These are phyloP conservation scores for Sporothrix globosa DNA, from an alignment of 2,329 filamentous ascomycete genomes.

Conservation along the genomic window DNA sequence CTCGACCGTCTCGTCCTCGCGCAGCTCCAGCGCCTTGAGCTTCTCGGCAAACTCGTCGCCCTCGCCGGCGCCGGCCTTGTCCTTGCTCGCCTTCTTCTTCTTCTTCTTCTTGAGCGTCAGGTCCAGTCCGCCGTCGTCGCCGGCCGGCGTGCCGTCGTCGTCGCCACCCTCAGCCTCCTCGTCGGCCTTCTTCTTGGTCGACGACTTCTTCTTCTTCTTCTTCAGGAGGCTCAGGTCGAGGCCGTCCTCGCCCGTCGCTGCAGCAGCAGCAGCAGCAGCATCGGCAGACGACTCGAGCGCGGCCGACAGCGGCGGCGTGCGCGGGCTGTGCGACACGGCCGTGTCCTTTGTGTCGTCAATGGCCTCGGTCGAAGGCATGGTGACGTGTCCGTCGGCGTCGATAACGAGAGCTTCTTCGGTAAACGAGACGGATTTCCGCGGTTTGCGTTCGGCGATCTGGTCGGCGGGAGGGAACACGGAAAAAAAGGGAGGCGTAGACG, in stretches of 20 bases:
- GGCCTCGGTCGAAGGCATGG: slow-evolving; percentile 67
- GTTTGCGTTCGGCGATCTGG: slow-evolving; percentile 35
- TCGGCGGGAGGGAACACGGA: neutral
- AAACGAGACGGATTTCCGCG: slow-evolving; percentile 83
- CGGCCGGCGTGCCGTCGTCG: slow-evolving; percentile 54
- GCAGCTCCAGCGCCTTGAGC: slow-evolving; percentile 64
- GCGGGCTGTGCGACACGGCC: slow-evolving; percentile 75
- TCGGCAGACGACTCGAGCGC: slow-evolving; percentile 61
- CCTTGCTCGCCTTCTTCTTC: slow-evolving; percentile 68
- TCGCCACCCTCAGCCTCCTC: slow-evolving; percentile 53
- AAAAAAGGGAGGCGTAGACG: neutral
- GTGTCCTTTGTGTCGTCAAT: slow-evolving; percentile 76
- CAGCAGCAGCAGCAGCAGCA: slow-evolving; percentile 41
- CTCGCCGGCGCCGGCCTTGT: slow-evolving; percentile 48
- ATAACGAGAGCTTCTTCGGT: slow-evolving; percentile 85
- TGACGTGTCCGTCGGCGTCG: slow-evolving; percentile 85
- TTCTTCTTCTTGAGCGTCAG: slow-evolving; percentile 74
- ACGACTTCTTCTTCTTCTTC: slow-evolving; percentile 59
- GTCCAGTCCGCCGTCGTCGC: slow-evolving; percentile 61
- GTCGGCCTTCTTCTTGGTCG: slow-evolving; percentile 56
- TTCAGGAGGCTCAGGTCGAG: slow-evolving; percentile 66
- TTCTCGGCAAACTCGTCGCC: slow-evolving; percentile 63
- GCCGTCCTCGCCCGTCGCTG: slow-evolving; percentile 58
- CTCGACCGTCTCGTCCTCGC: slow-evolving; percentile 63
- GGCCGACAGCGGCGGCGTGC: slow-evolving; percentile 64